A percentile compares a stretch with the other conserved stretches of the same genome.
Evolutionary conservation across 169 alveolate species (phyloP).

Genomic region (Plasmodium knowlesi): DNA sequence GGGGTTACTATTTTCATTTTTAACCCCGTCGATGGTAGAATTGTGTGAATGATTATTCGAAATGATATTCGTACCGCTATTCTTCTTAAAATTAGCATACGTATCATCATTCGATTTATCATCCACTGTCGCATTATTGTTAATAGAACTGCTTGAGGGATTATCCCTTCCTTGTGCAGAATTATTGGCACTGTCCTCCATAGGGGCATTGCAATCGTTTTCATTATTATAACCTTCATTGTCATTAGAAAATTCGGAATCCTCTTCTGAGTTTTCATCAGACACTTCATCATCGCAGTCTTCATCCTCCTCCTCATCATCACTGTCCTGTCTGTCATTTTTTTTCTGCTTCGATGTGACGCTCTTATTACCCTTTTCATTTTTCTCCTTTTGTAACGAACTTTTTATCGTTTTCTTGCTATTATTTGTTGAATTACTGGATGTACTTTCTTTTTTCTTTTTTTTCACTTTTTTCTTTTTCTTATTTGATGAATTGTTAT

Average conservation of each 20-base stretch:
- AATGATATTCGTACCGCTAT: background rate
- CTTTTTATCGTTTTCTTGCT: conserved; percentile 16
- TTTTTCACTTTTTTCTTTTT: conserved; percentile 13
- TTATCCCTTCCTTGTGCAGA: background rate
- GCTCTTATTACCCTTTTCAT: background rate
- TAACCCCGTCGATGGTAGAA: background rate
- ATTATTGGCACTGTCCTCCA: background rate
- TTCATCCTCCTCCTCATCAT: background rate
- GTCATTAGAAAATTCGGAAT: background rate
- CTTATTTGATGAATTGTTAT: background rate
- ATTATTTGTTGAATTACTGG: background rate
- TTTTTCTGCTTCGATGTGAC: background rate
- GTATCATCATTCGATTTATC: background rate
- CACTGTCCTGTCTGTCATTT: background rate
- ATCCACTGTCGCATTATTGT: conserved; percentile 3
- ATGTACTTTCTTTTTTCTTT: background rate
- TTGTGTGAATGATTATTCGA: background rate
- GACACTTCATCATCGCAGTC: background rate
- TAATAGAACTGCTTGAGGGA: background rate
- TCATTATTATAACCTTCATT: background rate
- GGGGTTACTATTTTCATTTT: background rate
- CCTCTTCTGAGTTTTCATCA: background rate
- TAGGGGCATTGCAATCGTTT: background rate
- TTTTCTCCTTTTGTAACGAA: conserved; percentile 13
- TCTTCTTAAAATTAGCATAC: background rate